Conservation (phyloP, 2,329 filamentous ascomycete genomes). For the Fusarium floridanum region DNA sequence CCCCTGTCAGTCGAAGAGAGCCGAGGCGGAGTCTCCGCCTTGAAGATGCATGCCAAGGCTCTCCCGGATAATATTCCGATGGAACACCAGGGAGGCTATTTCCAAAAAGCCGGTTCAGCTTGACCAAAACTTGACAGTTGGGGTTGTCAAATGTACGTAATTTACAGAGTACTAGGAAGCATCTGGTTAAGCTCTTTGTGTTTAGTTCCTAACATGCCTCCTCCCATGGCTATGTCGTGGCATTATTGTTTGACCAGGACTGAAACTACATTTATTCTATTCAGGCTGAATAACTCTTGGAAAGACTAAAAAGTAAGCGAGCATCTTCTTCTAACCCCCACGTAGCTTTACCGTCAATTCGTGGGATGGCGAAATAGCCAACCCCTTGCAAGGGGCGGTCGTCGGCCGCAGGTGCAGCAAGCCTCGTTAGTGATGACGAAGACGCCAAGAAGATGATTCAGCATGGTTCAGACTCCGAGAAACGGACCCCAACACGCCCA, state of each 20-base stretch:
- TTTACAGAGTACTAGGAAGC: background rate
- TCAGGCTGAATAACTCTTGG: background rate
- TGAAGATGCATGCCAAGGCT: background rate
- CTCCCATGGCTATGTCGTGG: background rate
- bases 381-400: background rate
- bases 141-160: background rate
- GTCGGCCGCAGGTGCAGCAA: background rate
- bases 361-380: background rate
- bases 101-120: background rate
- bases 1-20: background rate
- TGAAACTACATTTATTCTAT: background rate
- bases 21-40: background rate
- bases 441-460: background rate
- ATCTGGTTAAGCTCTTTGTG: background rate
- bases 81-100: background rate
- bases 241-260: background rate
- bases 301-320: background rate
- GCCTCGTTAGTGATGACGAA: background rate
- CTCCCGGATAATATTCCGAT: background rate
- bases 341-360: background rate
- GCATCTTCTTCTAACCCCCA: background rate
- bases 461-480: background rate
- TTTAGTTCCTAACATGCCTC: background rate
- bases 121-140: background rate
- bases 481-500: background rate